Conservation (phyloP, 768 basidiomycete species). For the Termitomyces sp. region DNA sequence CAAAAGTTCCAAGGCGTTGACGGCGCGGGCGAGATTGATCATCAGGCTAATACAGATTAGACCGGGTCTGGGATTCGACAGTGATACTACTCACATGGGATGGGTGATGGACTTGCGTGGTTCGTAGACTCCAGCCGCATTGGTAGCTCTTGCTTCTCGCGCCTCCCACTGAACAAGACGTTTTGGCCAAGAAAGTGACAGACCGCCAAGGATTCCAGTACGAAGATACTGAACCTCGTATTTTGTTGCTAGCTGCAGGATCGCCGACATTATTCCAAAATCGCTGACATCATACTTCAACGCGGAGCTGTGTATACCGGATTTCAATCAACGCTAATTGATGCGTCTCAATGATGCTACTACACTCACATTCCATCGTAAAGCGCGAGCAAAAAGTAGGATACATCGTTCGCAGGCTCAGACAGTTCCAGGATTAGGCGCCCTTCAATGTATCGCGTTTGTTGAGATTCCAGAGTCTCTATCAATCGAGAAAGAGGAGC, state of each 20-base stretch:
- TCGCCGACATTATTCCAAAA: conserved; percentile 46
- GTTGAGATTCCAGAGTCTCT: conserved; percentile 21
- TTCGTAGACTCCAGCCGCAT: conserved; percentile 43
- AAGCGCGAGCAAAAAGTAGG: conserved; percentile 52
- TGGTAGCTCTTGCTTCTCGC: conserved; percentile 54
- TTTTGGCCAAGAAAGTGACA: conserved; percentile 54
- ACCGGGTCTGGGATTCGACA: conserved; percentile 3
- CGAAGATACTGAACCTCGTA: conserved; percentile 58
- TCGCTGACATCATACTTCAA: conserved; percentile 41
- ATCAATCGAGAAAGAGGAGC: conserved; percentile 37
- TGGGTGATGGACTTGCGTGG: conserved; percentile 55
- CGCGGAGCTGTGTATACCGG: conserved; percentile 28
- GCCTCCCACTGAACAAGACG: conserved; percentile 62
- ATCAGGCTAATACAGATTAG: conserved; percentile 37
- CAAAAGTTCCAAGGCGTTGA: conserved; percentile 49
- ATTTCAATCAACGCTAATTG: conserved; percentile 14
- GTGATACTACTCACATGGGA: conserved; percentile 54
- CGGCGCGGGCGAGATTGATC: conserved; percentile 60
- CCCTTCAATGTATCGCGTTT: conserved; percentile 42
- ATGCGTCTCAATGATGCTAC: neutral
- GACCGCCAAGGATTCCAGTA: conserved; percentile 45
- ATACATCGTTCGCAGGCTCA: conserved; percentile 52
- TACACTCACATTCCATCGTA: conserved; percentile 66
- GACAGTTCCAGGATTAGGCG: conserved; percentile 48
- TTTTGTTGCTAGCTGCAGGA: conserved; percentile 59